Conservation (phyloP, 1,284 basidiomycete species). For the Xerocomus nothofagi region DNA sequence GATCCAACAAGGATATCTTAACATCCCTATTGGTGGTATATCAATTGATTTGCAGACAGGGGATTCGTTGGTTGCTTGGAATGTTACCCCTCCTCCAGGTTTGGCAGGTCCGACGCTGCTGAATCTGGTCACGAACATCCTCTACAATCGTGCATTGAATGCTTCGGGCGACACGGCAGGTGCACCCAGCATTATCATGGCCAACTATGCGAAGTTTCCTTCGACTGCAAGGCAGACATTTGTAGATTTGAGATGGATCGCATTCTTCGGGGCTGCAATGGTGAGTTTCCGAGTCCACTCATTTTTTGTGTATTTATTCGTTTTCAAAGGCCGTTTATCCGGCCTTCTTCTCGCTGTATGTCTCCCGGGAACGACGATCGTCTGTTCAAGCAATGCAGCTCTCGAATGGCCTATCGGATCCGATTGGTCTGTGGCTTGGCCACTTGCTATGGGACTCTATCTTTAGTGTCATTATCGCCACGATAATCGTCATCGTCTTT, state of each 20-base stretch:
- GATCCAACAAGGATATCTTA: constrained; percentile 48
- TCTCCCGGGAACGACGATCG: constrained; percentile 64
- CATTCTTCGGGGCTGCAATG: constrained; percentile 69
- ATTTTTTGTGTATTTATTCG: background rate
- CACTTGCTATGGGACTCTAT: constrained; percentile 76
- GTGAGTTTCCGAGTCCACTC: constrained; percentile 37
- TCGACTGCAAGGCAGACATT: constrained; percentile 54
- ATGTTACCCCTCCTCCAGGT: constrained; percentile 53
- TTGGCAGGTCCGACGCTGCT: constrained; percentile 57
- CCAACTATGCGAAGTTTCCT: constrained; percentile 58
- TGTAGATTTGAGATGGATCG: constrained; percentile 62
- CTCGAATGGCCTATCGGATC: constrained; percentile 74
- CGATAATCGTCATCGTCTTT: constrained; percentile 64
- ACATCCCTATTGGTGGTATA: constrained; percentile 59
- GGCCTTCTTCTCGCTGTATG: constrained; percentile 78
- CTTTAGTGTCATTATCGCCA: constrained; percentile 55
- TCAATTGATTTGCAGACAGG: constrained; percentile 52
- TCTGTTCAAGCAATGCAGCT: constrained; percentile 77
- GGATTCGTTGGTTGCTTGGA: constrained; percentile 60
- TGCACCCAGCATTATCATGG: constrained; percentile 50
- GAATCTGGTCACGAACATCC: constrained; percentile 66
- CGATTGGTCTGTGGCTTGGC: constrained; percentile 75
- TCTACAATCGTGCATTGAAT: constrained; percentile 61
- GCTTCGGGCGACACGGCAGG: constrained; percentile 37
- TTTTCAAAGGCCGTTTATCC: constrained; percentile 65